Conservation (phyloP, 352 stramenopile genomes). For the Pythium aquatile region DNA sequence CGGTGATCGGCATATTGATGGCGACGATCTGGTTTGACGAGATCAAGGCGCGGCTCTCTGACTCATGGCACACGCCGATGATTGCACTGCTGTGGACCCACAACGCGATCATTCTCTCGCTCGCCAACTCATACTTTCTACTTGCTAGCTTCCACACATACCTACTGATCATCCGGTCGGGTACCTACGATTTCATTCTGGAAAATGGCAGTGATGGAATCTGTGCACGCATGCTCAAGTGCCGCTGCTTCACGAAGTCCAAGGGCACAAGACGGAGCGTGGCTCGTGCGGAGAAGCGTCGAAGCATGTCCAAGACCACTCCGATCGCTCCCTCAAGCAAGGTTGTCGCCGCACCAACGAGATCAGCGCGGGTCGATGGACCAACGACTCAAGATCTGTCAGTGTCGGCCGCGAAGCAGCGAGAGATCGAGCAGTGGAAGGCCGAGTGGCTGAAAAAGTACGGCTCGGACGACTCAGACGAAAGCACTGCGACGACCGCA, state of each 20-base stretch:
- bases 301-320: constrained; percentile 23
- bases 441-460: constrained; percentile 43
- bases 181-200: constrained; percentile 86
- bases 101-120: constrained; percentile 55
- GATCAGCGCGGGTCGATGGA: constrained; percentile 12
- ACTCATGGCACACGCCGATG: constrained; percentile 44
- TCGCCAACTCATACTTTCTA: constrained; percentile 68
- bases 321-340: constrained; percentile 26
- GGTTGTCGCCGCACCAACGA: constrained; percentile 20
- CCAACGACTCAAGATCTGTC: constrained; percentile 13
- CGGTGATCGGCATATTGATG: constrained; percentile 72
- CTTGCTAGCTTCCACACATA: constrained; percentile 81
- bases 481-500: background rate
- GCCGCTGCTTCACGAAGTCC: constrained; percentile 46
- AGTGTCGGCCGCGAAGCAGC: constrained; percentile 28
- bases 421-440: constrained; percentile 40
- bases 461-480: constrained; percentile 30
- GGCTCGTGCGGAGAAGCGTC: constrained; percentile 34
- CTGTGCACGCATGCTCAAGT: constrained; percentile 77
- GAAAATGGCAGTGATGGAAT: constrained; percentile 71
- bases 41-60: constrained; percentile 37
- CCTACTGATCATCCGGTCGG: constrained; percentile 59
- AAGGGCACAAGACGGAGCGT: constrained; percentile 39
- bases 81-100: constrained; percentile 71
- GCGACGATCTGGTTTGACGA: constrained; percentile 67